These are phyloP conservation scores for Penicillium hesseltinei DNA, from an alignment of 2,329 filamentous ascomycete species.

Conservation along the genomic window DNA sequence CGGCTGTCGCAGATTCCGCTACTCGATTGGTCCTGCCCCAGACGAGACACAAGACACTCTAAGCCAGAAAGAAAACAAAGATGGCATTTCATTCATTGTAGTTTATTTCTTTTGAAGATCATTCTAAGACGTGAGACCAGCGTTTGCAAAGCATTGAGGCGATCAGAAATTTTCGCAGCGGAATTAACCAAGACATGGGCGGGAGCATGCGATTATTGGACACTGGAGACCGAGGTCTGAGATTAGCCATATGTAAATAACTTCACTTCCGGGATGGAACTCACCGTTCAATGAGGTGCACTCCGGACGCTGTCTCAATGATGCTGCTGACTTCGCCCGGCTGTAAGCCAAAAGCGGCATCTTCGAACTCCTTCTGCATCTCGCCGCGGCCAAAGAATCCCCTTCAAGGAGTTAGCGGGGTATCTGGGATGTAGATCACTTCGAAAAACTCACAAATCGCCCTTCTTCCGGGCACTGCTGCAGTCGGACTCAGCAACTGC, in stretches of 20 bases:
- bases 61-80: background rate
- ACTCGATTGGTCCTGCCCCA: background rate
- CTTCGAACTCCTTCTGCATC: conserved; percentile 99
- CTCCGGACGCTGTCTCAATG: conserved; percentile 87
- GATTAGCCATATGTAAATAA: conserved; percentile 1
- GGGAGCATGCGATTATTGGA: background rate
- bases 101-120: background rate
- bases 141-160: background rate
- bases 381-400: conserved; percentile 92
- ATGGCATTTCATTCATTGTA: conserved; percentile 2
- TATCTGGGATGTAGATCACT: background rate
- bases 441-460: conserved; percentile 66
- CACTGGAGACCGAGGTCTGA: background rate
- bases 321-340: conserved; percentile 82
- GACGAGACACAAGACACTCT: background rate
- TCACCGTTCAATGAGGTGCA: conserved; percentile 95
- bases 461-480: conserved; percentile 88
- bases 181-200: background rate
- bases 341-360: conserved; percentile 86
- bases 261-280: conserved; percentile 16
- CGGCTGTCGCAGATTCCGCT: background rate
- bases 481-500: conserved; percentile 90
- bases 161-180: background rate
- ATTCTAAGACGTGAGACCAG: conserved; percentile 1
- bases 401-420: conserved; percentile 36